Base-by-base conservation (phyloP, 768 basidiomycete species). In the Phaeotremella skinneri region DNA sequence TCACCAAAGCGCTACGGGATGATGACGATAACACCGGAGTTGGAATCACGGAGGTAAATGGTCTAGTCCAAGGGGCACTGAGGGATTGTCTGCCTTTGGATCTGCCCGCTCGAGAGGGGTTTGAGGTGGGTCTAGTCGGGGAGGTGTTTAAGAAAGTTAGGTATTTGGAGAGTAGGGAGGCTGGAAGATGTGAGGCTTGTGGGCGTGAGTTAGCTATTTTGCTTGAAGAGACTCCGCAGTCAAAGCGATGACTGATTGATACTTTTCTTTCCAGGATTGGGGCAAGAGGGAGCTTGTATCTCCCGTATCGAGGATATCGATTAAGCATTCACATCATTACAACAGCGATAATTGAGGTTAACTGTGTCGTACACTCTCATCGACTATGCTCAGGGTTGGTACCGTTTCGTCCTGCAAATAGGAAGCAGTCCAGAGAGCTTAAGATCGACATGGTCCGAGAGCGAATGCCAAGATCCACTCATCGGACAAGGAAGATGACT, bases 1-100 rank as follows among this genome's bases (percentile, higher is more conserved):
- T 62, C 16, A 62, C 59, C 4, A 68, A 68, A 37, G n/a, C 47
- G 31, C 30, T 30, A 11, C 42, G 59, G 41, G 66, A 68, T 43
- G 66, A 68, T 54, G 66, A 68, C 30, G 66, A 64, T 43, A 54
- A 63, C 32, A 55, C 29, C 25, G 63, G 66, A 20, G 66, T 68
- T 7, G 59, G 56, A 13, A 52, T 52, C 16, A 50, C 52, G 9
- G 60, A 68, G 32, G 66, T 60, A 1, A 25, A 41, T 17, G 39
- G 32, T 21, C 29, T 63, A 27, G 52, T 68, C 1, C 43, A 51
- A 37, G 54, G 32, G 11, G 27, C 32, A 5, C 43, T 68, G 20
- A 59, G 29, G 29, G 32, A 30, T 20, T 53, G 53, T 17, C 41
- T 68, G 14, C 63, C 60, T 25, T 53, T 55, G 49, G 66, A 68